These are phyloP conservation scores for Selenicereus undatus DNA, from an alignment of 148 eudicot species.

Conservation along the genomic window DNA sequence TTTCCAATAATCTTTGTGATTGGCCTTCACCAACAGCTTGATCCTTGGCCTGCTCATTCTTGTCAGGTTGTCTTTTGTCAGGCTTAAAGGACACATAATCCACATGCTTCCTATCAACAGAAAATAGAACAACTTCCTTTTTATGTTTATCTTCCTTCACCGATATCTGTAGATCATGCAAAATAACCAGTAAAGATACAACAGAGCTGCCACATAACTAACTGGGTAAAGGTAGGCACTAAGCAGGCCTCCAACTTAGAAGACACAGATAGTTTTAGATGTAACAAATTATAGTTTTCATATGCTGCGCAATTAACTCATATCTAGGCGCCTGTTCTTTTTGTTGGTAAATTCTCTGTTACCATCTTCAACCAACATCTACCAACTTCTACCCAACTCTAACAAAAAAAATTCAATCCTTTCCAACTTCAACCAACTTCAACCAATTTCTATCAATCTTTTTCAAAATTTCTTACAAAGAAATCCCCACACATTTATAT, in stretches of 20 bases:
- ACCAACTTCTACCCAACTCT: no score
- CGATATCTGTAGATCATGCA: slow-evolving; percentile 51
- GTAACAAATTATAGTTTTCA: not conserved
- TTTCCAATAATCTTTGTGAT: slow-evolving; percentile 46
- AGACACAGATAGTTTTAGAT: not conserved
- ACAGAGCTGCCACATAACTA: not conserved
- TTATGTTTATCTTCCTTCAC: slow-evolving; percentile 90
- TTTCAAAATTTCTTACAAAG: no score
- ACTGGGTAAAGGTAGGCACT: not conserved
- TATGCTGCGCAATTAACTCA: not conserved
- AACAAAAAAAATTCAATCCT: no score
- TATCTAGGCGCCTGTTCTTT: not conserved
- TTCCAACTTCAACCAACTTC: no score
- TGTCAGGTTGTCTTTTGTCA: slow-evolving; percentile 59
- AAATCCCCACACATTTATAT: no score
- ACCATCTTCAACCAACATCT: no score
- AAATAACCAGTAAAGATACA: not conserved
- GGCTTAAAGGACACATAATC: slow-evolving; percentile 83
- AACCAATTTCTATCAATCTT: no score
- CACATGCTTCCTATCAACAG: slow-evolving; percentile 67
- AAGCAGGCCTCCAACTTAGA: not conserved
- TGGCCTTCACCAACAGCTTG: slow-evolving; percentile 38
- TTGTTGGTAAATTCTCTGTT: no score
- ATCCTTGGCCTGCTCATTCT: slow-evolving; percentile 44
- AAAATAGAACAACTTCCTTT: slow-evolving; percentile 67